These are phyloP conservation scores for Ogataea salicorniae DNA, from an alignment of 805 yeast species.

Conservation along the genomic window DNA sequence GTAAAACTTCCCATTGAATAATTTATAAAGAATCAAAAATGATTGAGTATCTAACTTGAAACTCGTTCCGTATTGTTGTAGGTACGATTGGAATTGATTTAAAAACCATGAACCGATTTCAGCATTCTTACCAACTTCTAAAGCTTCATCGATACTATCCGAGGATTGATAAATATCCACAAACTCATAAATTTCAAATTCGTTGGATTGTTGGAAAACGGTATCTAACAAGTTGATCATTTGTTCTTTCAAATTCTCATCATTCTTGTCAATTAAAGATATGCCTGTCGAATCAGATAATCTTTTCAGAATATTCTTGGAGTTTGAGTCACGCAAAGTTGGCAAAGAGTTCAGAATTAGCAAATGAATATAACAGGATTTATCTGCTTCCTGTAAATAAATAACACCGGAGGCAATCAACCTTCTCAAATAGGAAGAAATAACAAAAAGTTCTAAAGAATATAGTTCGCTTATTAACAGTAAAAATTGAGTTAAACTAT, in stretches of 20 bases:
- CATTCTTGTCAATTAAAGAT: constrained; percentile 7
- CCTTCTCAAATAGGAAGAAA: constrained; percentile 68
- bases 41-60: constrained; percentile 2
- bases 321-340: constrained; percentile 38
- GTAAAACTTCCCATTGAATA: constrained; percentile 13
- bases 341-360: constrained; percentile 55
- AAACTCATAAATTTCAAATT: constrained; percentile 6
- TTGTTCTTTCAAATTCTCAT: constrained; percentile 6
- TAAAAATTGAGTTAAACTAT: constrained; percentile 30
- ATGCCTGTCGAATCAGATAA: constrained; percentile 24
- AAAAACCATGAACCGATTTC: constrained; percentile 10
- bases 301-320: constrained; percentile 27
- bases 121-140: constrained; percentile 12
- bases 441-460: constrained; percentile 42
- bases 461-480: constrained; percentile 50
- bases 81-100: constrained; percentile 2
- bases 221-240: constrained; percentile 4
- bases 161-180: constrained; percentile 7
- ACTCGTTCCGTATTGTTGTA: not conserved
- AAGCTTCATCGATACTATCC: constrained; percentile 6
- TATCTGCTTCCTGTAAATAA: constrained; percentile 48
- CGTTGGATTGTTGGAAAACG: not conserved
- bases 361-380: constrained; percentile 50
- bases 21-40: constrained; percentile 13
- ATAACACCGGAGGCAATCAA: constrained; percentile 84